Base-by-base conservation (phyloP, 192 early-diverging fungal species). In the Mortierella alpina region DNA sequence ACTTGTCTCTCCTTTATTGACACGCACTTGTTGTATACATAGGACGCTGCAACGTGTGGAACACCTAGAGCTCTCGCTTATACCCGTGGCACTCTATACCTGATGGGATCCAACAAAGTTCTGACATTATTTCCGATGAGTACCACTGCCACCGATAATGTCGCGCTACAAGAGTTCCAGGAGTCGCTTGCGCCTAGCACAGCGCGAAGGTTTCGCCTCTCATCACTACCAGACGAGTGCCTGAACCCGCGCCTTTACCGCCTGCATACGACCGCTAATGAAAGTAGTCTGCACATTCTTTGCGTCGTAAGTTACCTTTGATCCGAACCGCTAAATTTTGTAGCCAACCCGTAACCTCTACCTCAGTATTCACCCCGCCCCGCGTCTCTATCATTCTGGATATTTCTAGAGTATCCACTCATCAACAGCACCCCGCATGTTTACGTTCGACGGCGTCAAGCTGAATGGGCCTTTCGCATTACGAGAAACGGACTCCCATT, bases 161-260 rank as follows among this genome's bases (percentile, higher is more conserved):
- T 42, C 54, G n/a, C 65, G 0, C 20, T 67, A 10, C 42, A 57
- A 7, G 7, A 41, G 4, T 11, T 22, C 41, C 65, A 46, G 31
- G 49, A 55, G 9, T 55, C 65, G 6, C 22, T 65, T 13, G 23
- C 3, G 10, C 31, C 42, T n/a, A 48, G 51, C 18, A 54, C 49
- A 22, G 41, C 47, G 5, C 55, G 47, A 22, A 14, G 47, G 4
- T 7, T 57, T 8, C 5, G 53, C 41, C 65, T 67, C 10, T 22
- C 54, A 22, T 47, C 31, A 4, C 14, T 67, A 15, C 20, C 65
- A 2, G 65, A 67, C 44, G 65, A 67, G 7, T 67, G 65, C 44
- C 1, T 67, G 65, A 46, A 55, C 45, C 44, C 52, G 6, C 49
- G 44, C 40, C 15, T 41, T 4, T 15, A 39, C 7, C 45, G 18